phyloP scores from a whole-genome alignment of 1,284 basidiomycete genomes.

The Rhodotorula sp. region DNA sequence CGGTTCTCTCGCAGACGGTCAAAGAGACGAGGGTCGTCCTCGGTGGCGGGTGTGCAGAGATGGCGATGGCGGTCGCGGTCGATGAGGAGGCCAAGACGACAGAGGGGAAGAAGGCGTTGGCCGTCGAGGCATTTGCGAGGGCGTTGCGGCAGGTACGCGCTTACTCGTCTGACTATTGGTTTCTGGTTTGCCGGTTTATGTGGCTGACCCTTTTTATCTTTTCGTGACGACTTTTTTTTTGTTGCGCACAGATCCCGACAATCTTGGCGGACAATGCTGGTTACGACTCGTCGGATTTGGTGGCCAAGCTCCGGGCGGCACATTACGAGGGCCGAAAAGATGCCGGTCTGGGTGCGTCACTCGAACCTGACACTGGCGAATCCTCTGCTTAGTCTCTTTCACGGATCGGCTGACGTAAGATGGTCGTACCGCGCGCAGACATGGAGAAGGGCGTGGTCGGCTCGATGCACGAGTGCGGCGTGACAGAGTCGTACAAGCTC shows the following conservation, averaged over 20 bases:
- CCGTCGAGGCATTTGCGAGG: constrained; percentile 83
- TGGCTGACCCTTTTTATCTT: not conserved
- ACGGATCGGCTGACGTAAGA: not conserved
- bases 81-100: constrained; percentile 83
- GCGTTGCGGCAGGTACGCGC: constrained; percentile 84
- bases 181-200: not conserved
- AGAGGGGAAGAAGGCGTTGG: constrained; percentile 92
- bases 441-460: constrained; percentile 81
- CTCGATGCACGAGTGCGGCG: constrained; percentile 81
- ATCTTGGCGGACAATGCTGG: constrained; percentile 98
- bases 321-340: constrained; percentile 86
- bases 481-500: constrained; percentile 96
- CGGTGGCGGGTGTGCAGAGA: constrained; percentile 96
- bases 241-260: constrained; percentile 69
- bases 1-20: constrained; percentile 94
- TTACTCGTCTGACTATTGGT: too few relatives aligned
- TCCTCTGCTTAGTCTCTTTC: too few relatives aligned
- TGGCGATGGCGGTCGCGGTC: constrained; percentile 92
- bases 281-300: constrained; percentile 93
- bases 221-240: too few relatives aligned
- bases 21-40: constrained; percentile 92
- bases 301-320: constrained; percentile 82
- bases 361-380: too few relatives aligned
- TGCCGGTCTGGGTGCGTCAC: constrained; percentile 77
- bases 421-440: constrained; percentile 55